Base-by-base conservation (phyloP, 1,139 yeast species). In the Diutina neorugosa region DNA sequence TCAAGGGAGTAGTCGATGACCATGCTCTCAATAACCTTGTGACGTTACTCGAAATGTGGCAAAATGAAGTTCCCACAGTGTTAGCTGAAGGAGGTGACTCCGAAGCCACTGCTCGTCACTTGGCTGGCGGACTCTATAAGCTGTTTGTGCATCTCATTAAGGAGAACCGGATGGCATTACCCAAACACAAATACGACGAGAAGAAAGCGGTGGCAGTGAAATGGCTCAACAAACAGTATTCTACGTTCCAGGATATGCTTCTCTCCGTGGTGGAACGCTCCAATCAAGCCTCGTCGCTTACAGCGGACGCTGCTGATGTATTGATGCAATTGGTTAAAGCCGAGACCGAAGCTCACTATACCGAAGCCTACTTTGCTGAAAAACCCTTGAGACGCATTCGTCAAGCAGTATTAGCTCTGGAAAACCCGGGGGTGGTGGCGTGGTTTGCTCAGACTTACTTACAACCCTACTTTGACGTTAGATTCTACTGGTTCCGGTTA, bases 191-290 rank as follows among this genome's bases (percentile, higher is more conserved):
- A 61, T 20, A 64, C 19, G 78, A 76, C 56, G 80, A 75, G 16
- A 77, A 80, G 57, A 71, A 74, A 55, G 63, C 68, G 48, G 64
- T 77, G 40, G 73, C 80, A 25, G 74, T 73, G 44, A 77, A 76
- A 60, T 88, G 96, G 95, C 67, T 88, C 44, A 70, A 72, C 54
- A 77, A 76, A 52, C 76, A 78, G 54, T 90, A 86, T 64, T 74
- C 73, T 25, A 65, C 67, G n/a, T 64, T 77, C 51, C 65, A 85
- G 52, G 25, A 12, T 20, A 42, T 19, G n/a, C 37, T 31, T 11
- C n/a, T 31, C 6, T 4, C 4, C n/a, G 37, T 31, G 37, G 37
- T 31, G 12, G n/a, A 31, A 31, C 63, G 69, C 43, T 60, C 74
- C 46, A 60, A 68, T 4, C 66, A 63, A 52, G 68, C 69, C 52